phyloP scores from a whole-genome alignment of 1,139 yeast species.

The Nakaseomyces uthaithaninus region DNA sequence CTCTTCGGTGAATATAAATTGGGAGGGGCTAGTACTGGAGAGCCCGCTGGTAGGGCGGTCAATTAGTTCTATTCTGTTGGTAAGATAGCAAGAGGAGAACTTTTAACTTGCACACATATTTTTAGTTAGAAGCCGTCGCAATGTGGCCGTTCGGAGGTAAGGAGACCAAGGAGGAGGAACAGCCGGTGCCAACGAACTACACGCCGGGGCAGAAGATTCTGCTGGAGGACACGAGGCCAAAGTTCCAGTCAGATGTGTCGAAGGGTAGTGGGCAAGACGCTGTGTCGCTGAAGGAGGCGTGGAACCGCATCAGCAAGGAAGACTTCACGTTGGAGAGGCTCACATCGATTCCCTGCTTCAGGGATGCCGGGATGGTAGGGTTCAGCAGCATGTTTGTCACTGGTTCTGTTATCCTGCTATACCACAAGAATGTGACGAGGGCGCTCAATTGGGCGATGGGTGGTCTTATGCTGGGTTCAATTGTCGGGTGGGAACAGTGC shows the following conservation, averaged over 20 bases:
- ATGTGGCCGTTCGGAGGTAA: constrained; percentile 1
- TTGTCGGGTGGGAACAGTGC: constrained; percentile 92
- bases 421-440: constrained; percentile 53
- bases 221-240: constrained; percentile 35
- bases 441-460: constrained; percentile 80
- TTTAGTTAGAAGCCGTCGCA: too few species aligned
- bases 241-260: constrained; percentile 30
- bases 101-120: too few species aligned
- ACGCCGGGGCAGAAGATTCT: constrained; percentile 31
- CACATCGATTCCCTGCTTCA: constrained; percentile 73
- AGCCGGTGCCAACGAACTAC: constrained; percentile 16
- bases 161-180: neutral
- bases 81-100: too few species aligned
- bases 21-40: too few species aligned
- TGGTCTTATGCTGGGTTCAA: constrained; percentile 70
- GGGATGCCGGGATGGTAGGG: constrained; percentile 84
- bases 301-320: constrained; percentile 29
- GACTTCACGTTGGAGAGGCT: constrained; percentile 54
- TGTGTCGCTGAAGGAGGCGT: constrained; percentile 31
- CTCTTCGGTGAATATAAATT: too few species aligned
- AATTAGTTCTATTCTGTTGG: too few species aligned
- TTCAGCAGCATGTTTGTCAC: constrained; percentile 76
- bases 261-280: constrained; percentile 22
- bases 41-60: too few species aligned
- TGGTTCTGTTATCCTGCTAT: constrained; percentile 61